These are phyloP conservation scores for Cryptococcus maquisensis DNA, from an alignment of 1,284 basidiomycete species.

Conservation along the genomic window DNA sequence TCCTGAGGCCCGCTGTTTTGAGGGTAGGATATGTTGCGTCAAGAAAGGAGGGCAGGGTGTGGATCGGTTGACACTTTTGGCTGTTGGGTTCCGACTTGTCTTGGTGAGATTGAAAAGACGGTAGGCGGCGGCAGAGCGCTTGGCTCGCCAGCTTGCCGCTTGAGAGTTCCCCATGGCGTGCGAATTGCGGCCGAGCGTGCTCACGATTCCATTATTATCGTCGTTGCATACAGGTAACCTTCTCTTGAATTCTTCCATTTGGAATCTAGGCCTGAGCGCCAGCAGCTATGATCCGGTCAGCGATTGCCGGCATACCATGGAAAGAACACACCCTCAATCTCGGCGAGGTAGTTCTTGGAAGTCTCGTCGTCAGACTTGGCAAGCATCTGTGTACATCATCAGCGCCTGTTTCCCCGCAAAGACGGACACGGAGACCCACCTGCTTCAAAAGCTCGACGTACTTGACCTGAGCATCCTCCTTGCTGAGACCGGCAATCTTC, in stretches of 20 bases:
- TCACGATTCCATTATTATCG: too few species aligned
- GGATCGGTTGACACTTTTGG: too few species aligned
- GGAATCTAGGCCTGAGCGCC: neutral
- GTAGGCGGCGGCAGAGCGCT: too few species aligned
- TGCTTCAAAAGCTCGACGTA: conserved; percentile 70
- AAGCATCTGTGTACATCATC: conserved; percentile 54
- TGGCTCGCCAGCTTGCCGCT: too few species aligned
- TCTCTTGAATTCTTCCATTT: neutral
- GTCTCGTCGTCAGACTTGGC: conserved; percentile 53
- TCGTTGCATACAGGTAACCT: neutral
- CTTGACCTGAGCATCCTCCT: conserved; percentile 64
- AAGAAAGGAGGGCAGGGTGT: too few species aligned
- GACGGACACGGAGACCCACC: conserved; percentile 52
- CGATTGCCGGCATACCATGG: neutral
- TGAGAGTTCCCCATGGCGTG: too few species aligned
- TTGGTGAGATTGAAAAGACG: too few species aligned
- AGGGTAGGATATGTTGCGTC: too few species aligned
- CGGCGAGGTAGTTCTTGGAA: conserved; percentile 58
- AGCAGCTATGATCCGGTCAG: neutral
- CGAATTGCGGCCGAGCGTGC: too few species aligned
- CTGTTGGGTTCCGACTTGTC: too few species aligned
- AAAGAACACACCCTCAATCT: conserved; percentile 55
- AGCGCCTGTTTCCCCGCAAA: neutral
- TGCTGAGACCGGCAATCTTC: conserved; percentile 62
- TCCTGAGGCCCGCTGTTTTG: too few species aligned